Conservation (phyloP, 495 filamentous ascomycete genomes). For the Aspergillus coremiiformis region DNA sequence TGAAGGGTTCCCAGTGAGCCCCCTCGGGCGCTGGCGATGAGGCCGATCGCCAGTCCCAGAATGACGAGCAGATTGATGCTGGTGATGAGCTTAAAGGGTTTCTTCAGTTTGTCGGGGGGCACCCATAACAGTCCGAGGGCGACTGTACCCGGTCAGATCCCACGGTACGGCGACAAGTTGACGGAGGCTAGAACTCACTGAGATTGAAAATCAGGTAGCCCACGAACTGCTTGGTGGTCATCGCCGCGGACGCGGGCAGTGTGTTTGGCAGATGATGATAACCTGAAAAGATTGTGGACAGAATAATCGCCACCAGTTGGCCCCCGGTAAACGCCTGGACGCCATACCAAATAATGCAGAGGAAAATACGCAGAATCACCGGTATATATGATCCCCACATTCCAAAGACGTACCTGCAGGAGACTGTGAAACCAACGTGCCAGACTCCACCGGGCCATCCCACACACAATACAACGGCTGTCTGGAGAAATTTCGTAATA, state of each 20-base stretch:
- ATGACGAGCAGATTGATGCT: too few species aligned
- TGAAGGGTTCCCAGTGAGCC: too few species aligned
- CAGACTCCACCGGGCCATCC: slow-evolving; percentile 1
- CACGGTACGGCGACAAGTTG: too few species aligned
- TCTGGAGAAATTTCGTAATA: background rate
- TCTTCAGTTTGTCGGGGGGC: too few species aligned
- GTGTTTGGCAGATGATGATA: background rate
- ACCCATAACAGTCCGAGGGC: too few species aligned
- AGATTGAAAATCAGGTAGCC: background rate
- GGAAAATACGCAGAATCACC: slow-evolving; percentile 5
- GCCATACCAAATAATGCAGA: slow-evolving; percentile 9
- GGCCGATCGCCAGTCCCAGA: too few species aligned
- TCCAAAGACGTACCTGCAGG: slow-evolving; percentile 8
- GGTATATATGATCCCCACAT: slow-evolving; percentile 11
- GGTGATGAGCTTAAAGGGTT: too few species aligned
- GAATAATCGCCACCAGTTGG: slow-evolving; percentile 11
- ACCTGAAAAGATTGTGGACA: background rate
- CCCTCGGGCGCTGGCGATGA: too few species aligned
- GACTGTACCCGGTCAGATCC: too few species aligned
- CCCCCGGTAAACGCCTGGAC: slow-evolving; percentile 18
- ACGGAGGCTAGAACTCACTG: too few species aligned
- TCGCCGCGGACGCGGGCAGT: background rate
- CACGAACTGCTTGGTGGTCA: background rate
- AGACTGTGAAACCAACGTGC: slow-evolving; percentile 20
- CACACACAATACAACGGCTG: background rate